Conservation (phyloP, 495 filamentous ascomycete species). For the Hamigera avellanea region DNA sequence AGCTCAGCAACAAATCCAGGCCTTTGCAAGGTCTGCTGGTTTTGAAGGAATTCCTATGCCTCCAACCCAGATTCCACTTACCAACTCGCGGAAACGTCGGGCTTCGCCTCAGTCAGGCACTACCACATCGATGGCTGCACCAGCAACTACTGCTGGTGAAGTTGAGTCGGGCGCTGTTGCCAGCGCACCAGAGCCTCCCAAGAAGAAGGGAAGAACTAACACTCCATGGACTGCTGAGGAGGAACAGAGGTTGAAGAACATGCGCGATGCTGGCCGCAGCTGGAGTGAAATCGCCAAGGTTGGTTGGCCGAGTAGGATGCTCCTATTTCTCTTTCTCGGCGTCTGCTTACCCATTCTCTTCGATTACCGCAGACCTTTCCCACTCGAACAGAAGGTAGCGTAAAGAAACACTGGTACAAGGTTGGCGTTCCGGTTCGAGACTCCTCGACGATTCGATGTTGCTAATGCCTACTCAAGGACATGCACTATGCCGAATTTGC, state of each 20-base stretch:
- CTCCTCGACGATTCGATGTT: constrained; percentile 5
- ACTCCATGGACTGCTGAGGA: constrained; percentile 96
- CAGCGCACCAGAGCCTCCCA: constrained; percentile 38
- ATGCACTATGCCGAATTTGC: constrained; percentile 99
- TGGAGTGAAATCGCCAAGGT: constrained; percentile 99
- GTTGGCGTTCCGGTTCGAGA: constrained; percentile 31
- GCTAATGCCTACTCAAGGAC: constrained; percentile 40
- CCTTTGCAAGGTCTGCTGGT: constrained; percentile 24
- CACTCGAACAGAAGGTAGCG: constrained; percentile 84
- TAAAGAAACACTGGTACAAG: constrained; percentile 99
- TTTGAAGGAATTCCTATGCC: constrained; percentile 33
- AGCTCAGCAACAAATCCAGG: constrained; percentile 32
- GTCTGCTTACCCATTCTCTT: constrained; percentile 7
- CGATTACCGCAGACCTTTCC: constrained; percentile 67
- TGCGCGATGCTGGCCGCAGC: constrained; percentile 86
- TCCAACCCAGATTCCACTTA: constrained; percentile 20
- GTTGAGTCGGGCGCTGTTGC: constrained; percentile 16
- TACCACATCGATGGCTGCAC: too few relatives aligned
- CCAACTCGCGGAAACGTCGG: constrained; percentile 36
- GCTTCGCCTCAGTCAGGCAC: constrained; percentile 23
- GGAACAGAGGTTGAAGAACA: constrained; percentile 80
- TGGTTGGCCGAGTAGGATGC: neutral
- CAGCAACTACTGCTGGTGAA: constrained; percentile 12
- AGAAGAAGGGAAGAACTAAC: constrained; percentile 90
- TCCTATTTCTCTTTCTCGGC: constrained; percentile 3